Evolutionary conservation across 2,329 filamentous ascomycete species (phyloP).

Genomic region (Paracoccidioides lutzii): DNA sequence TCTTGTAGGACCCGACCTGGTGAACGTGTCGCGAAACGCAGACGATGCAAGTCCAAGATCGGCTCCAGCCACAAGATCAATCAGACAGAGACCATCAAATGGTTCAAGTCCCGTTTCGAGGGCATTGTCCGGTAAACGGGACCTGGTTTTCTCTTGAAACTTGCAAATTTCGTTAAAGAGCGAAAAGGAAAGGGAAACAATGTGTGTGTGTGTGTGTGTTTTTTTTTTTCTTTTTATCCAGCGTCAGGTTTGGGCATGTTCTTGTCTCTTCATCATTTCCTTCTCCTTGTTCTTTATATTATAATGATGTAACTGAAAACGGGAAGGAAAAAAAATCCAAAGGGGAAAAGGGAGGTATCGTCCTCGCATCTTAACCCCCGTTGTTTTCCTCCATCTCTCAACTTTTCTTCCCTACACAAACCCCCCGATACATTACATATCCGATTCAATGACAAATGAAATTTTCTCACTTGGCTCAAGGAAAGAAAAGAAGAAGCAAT

Average conservation of each 20-base stretch:
- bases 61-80: slow-evolving; percentile 86
- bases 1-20: slow-evolving; percentile 69
- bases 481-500: background rate
- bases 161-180: slow-evolving; percentile 36
- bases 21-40: slow-evolving; percentile 92
- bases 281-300: background rate
- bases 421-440: background rate
- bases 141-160: background rate
- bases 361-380: background rate
- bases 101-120: slow-evolving; percentile 94
- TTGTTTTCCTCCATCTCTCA: background rate
- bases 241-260: background rate
- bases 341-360: background rate
- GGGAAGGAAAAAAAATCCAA: background rate
- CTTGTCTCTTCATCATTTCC: background rate
- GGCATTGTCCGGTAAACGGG: slow-evolving; percentile 87
- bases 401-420: background rate
- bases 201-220: too few species aligned
- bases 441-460: background rate
- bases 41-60: slow-evolving; percentile 75
- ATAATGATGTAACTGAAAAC: slow-evolving; percentile 2
- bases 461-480: background rate
- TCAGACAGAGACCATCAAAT: slow-evolving; percentile 91
- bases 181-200: slow-evolving; percentile 22
- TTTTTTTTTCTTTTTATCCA: background rate